These are phyloP conservation scores for Jackrogersella multiformis DNA, from an alignment of 495 filamentous ascomycete genomes.

Conservation along the genomic window DNA sequence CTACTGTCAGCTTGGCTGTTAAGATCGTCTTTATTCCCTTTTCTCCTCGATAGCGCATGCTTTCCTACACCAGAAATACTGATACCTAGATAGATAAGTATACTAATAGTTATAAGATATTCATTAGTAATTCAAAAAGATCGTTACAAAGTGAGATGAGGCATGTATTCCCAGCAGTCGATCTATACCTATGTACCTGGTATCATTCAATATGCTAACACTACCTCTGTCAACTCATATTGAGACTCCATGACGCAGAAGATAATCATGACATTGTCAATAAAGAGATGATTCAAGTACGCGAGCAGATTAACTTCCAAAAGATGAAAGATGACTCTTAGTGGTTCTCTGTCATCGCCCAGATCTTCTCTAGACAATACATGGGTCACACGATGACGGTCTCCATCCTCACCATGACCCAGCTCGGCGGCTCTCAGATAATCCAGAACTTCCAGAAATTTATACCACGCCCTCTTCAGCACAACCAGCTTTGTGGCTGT, in stretches of 20 bases:
- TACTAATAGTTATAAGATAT: not conserved
- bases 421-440: not conserved
- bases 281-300: not conserved
- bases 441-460: constrained; percentile 7
- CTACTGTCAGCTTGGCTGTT: not conserved
- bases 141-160: not conserved
- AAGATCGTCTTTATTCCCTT: not conserved
- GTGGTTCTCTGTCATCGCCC: not conserved
- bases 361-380: not conserved
- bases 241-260: not conserved
- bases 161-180: not conserved
- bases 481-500: not conserved
- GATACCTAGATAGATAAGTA: too few relatives aligned
- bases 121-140: not conserved
- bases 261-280: not conserved
- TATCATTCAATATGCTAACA: too few relatives aligned
- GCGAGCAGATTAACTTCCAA: not conserved
- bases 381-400: not conserved
- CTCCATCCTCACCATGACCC: not conserved
- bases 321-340: not conserved
- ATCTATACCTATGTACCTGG: not conserved
- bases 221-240: not conserved
- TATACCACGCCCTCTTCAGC: not conserved
- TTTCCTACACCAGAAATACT: not conserved
- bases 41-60: constrained; percentile 1